Base-by-base conservation (phyloP, 2,329 filamentous ascomycete genomes). In the Dactylella cylindrospora region DNA sequence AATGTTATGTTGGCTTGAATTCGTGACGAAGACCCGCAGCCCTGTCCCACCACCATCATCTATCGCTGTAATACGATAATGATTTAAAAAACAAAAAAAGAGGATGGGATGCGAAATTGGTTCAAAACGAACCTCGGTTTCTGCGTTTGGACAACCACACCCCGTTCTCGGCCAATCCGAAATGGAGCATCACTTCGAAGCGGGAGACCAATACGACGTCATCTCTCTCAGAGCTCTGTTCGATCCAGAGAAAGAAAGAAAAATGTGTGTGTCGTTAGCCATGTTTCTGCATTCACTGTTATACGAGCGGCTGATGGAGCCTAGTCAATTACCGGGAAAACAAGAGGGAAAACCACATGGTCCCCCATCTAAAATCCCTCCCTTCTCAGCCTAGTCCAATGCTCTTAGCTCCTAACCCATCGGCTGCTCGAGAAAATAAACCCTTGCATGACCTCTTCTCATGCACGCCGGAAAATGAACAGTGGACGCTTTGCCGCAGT, bases 301-400 rank as follows among this genome's bases (percentile, higher is more conserved):
- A 57, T 57, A 57, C 52, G 52, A 57, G 52, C 52, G 52, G 52
- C 43, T 57, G 52, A 57, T 25, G 36, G 43, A 31, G 36, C 44
- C 52, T 31, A 26, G 52, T 49, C 38, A 25, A 28, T 44, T 23
- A 23, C 38, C 28, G 35, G 44, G 32, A 29, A 36, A 35, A 35
- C 23, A 47, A 47, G 32, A n/a, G n/a, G n/a, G n/a, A n/a, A n/a
- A n/a, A n/a, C n/a, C n/a, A n/a, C n/a, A n/a, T n/a, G n/a, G n/a
- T n/a, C n/a, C n/a, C n/a, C n/a, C n/a, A n/a, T n/a, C n/a, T n/a
- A n/a, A n/a, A n/a, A n/a, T n/a, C n/a, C n/a, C n/a, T n/a, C n/a
- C n/a, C n/a, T n/a, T n/a, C n/a, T n/a, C n/a, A n/a, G n/a, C n/a
- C n/a, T n/a, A n/a, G n/a, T n/a, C n/a, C n/a, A n/a, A n/a, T n/a